phyloP scores from a whole-genome alignment of 257 asterid genomes.

The Mentha longifolia region DNA sequence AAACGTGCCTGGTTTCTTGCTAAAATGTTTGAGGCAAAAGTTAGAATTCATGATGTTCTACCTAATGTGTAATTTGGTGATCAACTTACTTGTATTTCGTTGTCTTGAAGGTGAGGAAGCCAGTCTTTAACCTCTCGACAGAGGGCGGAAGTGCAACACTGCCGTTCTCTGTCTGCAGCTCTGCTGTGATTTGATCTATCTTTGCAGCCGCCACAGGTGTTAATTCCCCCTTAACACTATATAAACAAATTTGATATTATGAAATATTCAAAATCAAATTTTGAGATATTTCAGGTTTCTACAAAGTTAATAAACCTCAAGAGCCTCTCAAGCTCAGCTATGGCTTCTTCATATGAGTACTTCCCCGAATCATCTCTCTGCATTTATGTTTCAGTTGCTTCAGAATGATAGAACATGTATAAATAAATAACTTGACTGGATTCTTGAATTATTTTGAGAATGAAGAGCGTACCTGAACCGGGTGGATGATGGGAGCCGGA shows the following conservation, averaged over 20 bases:
- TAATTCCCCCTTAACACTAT: conserved; percentile 72
- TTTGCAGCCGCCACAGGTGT: conserved; percentile 73
- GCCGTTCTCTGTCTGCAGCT: conserved; percentile 53
- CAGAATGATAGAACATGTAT: conserved; percentile 14
- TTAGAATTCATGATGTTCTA: not conserved
- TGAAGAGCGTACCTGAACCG: conserved; percentile 7
- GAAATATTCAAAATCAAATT: not conserved
- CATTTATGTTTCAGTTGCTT: conserved; percentile 25
- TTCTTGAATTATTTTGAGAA: not conserved
- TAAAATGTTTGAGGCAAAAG: conserved; percentile 35
- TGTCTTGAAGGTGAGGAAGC: conserved; percentile 72
- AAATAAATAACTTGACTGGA: not conserved
- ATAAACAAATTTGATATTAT: not conserved
- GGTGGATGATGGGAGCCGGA: conserved; percentile 27
- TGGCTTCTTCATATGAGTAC: conserved; percentile 70
- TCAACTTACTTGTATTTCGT: conserved; percentile 76
- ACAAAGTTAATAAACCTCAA: conserved; percentile 52
- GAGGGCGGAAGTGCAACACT: conserved; percentile 45
- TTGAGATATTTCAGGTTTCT: not conserved
- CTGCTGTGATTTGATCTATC: conserved; percentile 69
- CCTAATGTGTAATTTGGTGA: not conserved
- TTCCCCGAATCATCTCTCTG: conserved; percentile 81
- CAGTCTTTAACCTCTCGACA: conserved; percentile 69
- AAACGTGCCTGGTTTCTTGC: conserved; percentile 62
- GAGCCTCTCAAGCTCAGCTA: conserved; percentile 72